Evolutionary conservation across 441 rosid species (phyloP), one percentile per base, ranked within the genome.

Genomic region (Brassica hybrid): DNA sequence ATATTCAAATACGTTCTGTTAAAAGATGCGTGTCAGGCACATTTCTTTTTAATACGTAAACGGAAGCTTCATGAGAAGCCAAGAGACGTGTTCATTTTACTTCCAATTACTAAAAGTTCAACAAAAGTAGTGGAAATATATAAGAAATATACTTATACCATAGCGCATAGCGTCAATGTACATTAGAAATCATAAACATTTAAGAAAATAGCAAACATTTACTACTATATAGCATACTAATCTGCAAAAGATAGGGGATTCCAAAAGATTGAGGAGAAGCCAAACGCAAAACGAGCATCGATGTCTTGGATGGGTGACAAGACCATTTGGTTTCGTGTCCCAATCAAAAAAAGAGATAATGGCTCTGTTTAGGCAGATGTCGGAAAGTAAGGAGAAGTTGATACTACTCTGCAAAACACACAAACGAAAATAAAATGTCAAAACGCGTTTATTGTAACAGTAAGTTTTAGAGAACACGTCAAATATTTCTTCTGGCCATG

Each of bases 351-450:
- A 48, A 23, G 16, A 25, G 27, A 27, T 27, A 12, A 14, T 36
- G 11, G 18, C 41, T 30, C 4, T 23, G 11, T 54, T 74, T 36
- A 74, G 56, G 75, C 43, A 14, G 54, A 67, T 67, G 76, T 67
- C 41, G 65, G 74, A 32, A 17, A 69, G 67, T 74, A 79, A 45
- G 82, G 79, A 64, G 79, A 69, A 34, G 78, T 48, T 34, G 76
- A 74, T 59, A 79, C 65, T 79, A 79, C 11, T 70, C 82, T 79
- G 82, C 69, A 75, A 67, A 34, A 78, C 64, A 66, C 58, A 32
- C 13, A 32, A 63, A 11, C 8, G 7, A 58, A 21, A 61, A 27
- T 5, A 0, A 25, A 6, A 61, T 5, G 75, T 18, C 43, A 79
- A 79, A 73, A 50, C 75, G 75, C 71, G 78, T 79, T 61, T 73